Evolutionary conservation across 2,329 filamentous ascomycete genomes (phyloP).

Genomic region (Ophiostoma pallidulum): DNA sequence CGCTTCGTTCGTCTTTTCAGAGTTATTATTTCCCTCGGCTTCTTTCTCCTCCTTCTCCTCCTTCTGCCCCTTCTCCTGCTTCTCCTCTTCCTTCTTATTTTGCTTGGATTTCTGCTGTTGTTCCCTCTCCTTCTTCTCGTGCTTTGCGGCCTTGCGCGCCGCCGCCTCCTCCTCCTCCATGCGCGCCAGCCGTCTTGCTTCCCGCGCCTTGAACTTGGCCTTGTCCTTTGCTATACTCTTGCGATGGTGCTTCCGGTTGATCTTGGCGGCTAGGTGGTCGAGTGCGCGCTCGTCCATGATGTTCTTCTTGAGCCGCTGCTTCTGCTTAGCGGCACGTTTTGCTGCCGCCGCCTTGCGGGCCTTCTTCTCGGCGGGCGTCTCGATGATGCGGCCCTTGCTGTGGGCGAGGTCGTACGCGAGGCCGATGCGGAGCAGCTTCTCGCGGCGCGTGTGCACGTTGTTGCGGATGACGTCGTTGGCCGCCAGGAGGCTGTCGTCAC

Average conservation of each 20-base stretch:
- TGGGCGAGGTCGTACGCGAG: constrained; percentile 52
- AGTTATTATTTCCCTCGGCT: too few species aligned
- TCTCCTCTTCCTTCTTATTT: constrained; percentile 6
- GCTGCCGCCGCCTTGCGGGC: constrained; percentile 36
- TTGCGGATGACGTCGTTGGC: constrained; percentile 48
- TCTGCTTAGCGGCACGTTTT: constrained; percentile 35
- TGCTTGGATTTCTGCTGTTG: too few species aligned
- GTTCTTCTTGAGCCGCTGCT: constrained; percentile 36
- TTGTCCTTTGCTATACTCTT: constrained; percentile 22
- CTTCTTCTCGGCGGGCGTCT: constrained; percentile 39
- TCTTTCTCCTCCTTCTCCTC: constrained; percentile 17
- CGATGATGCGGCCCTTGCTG: constrained; percentile 44
- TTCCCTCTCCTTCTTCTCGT: constrained; percentile 28
- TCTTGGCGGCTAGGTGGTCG: constrained; percentile 31
- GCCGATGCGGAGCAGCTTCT: constrained; percentile 50
- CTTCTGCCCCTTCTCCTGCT: constrained; percentile 1
- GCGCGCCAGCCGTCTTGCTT: not conserved
- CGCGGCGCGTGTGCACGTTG: constrained; percentile 41
- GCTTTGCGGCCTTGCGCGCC: too few species aligned
- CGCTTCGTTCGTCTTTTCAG: constrained; percentile 16
- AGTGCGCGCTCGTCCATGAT: constrained; percentile 30
- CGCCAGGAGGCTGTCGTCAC: constrained; percentile 33
- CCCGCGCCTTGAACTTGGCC: not conserved
- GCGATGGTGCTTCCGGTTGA: constrained; percentile 24
- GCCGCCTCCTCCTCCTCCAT: constrained; percentile 22